These are phyloP conservation scores for Aureobasidium sp. DNA, from an alignment of 2,329 filamentous ascomycete species.

Conservation along the genomic window DNA sequence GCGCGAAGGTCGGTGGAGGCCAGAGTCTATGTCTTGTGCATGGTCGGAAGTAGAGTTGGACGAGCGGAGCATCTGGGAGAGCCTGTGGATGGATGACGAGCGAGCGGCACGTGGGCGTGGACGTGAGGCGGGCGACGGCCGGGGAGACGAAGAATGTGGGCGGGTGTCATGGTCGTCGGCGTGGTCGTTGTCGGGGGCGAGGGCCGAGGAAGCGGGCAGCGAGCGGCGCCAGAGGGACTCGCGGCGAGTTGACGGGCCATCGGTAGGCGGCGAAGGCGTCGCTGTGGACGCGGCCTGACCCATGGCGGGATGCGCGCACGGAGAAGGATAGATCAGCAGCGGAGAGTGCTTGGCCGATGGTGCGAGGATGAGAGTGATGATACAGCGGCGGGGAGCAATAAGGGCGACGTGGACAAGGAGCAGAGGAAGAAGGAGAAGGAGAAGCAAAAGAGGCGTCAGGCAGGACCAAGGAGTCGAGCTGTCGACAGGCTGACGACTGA, in stretches of 20 bases:
- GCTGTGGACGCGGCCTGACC: slow-evolving; percentile 26
- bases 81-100: slow-evolving; percentile 25
- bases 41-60: slow-evolving; percentile 19
- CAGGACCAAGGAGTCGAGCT: neutral
- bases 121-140: neutral
- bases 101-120: slow-evolving; percentile 21
- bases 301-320: slow-evolving; percentile 20
- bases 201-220: slow-evolving; percentile 3
- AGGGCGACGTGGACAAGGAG: neutral
- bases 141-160: neutral
- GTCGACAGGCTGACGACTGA: slow-evolving; percentile 3
- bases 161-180: neutral
- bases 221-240: slow-evolving; percentile 17
- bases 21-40: neutral
- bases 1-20: slow-evolving; percentile 20
- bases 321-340: neutral
- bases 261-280: slow-evolving; percentile 6
- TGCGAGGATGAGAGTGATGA: neutral
- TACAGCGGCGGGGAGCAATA: neutral
- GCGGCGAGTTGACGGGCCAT: slow-evolving; percentile 1
- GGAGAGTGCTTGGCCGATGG: neutral
- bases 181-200: neutral
- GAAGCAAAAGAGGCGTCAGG: neutral
- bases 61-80: slow-evolving; percentile 28
- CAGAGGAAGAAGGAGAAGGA: neutral